A percentile compares a stretch with the other conserved stretches of the same genome.
Evolutionary conservation across 1,139 yeast genomes (phyloP).

Genomic region (Entelexis paramagnoliae): DNA sequence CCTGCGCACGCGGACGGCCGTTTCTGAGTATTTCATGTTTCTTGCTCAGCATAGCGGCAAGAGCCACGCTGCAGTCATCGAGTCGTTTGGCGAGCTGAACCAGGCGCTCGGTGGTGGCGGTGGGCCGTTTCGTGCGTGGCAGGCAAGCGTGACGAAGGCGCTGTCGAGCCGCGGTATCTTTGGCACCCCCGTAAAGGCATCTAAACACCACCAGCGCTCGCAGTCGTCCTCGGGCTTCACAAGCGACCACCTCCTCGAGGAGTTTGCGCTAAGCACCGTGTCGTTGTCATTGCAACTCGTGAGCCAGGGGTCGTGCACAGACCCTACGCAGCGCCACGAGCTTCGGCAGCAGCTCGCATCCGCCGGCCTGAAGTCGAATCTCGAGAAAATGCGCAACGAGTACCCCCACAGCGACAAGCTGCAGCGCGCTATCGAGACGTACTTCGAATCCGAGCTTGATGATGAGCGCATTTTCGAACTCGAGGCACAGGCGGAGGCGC

Average conservation of each 20-base stretch:
- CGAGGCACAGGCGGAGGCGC: constrained; percentile 5
- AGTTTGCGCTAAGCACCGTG: constrained; percentile 71
- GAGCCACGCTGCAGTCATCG: constrained; percentile 10
- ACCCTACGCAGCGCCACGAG: constrained; percentile 49
- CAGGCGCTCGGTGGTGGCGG: constrained; percentile 2
- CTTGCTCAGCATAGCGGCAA: constrained; percentile 35
- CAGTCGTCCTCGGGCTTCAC: constrained; percentile 49
- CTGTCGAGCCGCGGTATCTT: constrained; percentile 79
- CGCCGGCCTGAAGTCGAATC: constrained; percentile 60
- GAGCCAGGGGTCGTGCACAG: constrained; percentile 25
- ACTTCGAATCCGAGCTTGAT: constrained; percentile 7
- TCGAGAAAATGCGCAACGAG: constrained; percentile 43
- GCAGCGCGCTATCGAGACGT: constrained; percentile 2
- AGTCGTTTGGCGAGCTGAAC: constrained; percentile 9
- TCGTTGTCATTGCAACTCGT: constrained; percentile 65
- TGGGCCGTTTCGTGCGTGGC: constrained; percentile 64
- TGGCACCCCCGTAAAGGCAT: constrained; percentile 88
- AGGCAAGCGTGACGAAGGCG: constrained; percentile 58
- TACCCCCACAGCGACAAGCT: constrained; percentile 14
- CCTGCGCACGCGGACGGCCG: constrained; percentile 64
- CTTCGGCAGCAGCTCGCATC: constrained; percentile 66
- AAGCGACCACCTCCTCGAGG: constrained; percentile 55
- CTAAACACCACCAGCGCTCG: constrained; percentile 46
- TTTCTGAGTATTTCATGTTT: constrained; percentile 63
- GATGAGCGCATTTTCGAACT: constrained; percentile 5